phyloP scores from a whole-genome alignment of 1,284 basidiomycete species.

The Tilletia horrida region DNA sequence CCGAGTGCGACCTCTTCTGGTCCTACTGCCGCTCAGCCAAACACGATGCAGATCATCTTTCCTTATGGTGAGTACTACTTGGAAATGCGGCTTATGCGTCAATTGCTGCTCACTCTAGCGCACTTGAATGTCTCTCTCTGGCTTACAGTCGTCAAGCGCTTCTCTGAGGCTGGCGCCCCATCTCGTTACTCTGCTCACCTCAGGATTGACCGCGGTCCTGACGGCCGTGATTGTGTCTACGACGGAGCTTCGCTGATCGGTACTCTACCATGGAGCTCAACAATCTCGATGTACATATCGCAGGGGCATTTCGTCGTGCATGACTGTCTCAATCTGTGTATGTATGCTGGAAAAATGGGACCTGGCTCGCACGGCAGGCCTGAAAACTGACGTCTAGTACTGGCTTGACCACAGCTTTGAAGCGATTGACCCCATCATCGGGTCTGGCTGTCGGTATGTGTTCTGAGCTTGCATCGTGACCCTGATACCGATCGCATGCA shows the following conservation, averaged over 20 bases:
- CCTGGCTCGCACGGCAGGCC: neutral
- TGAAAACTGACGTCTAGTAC: neutral
- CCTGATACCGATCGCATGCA: neutral
- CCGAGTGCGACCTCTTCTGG: too few relatives aligned
- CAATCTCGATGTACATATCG: neutral
- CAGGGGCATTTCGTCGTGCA: neutral
- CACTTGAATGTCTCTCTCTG: too few relatives aligned
- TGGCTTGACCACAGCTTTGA: neutral
- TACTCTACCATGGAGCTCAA: neutral
- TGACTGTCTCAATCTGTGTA: slow-evolving; percentile 9
- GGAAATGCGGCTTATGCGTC: neutral
- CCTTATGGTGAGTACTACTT: neutral
- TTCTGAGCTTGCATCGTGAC: neutral
- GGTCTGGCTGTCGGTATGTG: slow-evolving; percentile 2
- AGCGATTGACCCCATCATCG: neutral
- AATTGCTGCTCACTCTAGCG: too few relatives aligned
- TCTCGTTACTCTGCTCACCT: neutral
- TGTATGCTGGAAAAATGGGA: neutral
- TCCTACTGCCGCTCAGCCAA: neutral
- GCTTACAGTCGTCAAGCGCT: neutral
- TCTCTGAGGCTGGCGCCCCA: neutral
- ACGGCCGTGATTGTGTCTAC: neutral
- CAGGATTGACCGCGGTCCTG: neutral
- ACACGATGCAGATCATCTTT: neutral
- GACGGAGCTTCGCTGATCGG: neutral